A percentile compares a stretch with the other conserved stretches of the same genome.
Conservation (phyloP, 202 grass and related monocot genomes). For the Panicum virgatum region DNA sequence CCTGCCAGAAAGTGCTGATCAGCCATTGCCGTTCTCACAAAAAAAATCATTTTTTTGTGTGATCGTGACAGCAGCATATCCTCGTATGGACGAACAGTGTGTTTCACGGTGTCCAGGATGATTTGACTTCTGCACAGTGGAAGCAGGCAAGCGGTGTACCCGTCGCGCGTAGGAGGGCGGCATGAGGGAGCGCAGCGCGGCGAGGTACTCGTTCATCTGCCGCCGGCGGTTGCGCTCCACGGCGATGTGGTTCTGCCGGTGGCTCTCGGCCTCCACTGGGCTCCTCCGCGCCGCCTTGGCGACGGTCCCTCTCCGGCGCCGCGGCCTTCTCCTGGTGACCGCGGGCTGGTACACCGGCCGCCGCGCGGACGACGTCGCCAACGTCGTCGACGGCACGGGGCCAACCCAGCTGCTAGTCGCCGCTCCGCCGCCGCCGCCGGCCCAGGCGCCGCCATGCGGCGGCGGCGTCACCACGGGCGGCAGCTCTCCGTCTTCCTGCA, state of each 20-base stretch:
- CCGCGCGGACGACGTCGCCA: not conserved
- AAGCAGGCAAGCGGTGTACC: slow-evolving; percentile 34
- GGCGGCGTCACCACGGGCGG: not conserved
- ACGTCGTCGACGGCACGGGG: not conserved
- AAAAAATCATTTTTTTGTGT: not conserved
- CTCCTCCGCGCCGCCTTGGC: slow-evolving; percentile 21
- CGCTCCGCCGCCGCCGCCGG: not conserved
- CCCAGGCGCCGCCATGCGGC: not conserved
- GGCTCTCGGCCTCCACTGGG: slow-evolving; percentile 40
- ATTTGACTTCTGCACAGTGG: slow-evolving; percentile 31
- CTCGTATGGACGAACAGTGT: not conserved
- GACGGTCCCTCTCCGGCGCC: not conserved
- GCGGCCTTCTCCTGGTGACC: not conserved
- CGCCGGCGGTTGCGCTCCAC: slow-evolving; percentile 56
- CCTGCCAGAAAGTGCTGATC: slow-evolving; percentile 18
- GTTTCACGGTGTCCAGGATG: not conserved
- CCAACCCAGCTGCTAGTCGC: not conserved
- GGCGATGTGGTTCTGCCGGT: slow-evolving; percentile 50
- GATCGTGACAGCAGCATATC: not conserved
- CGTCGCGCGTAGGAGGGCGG: slow-evolving; percentile 44
- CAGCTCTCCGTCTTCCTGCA: slow-evolving; percentile 6
- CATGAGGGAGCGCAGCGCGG: slow-evolving; percentile 45
- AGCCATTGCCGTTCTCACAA: not conserved
- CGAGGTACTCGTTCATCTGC: slow-evolving; percentile 54
- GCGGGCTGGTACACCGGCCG: not conserved